Evolutionary conservation across 257 asterid species (phyloP).

Genomic region (Solanum tacnaense): DNA sequence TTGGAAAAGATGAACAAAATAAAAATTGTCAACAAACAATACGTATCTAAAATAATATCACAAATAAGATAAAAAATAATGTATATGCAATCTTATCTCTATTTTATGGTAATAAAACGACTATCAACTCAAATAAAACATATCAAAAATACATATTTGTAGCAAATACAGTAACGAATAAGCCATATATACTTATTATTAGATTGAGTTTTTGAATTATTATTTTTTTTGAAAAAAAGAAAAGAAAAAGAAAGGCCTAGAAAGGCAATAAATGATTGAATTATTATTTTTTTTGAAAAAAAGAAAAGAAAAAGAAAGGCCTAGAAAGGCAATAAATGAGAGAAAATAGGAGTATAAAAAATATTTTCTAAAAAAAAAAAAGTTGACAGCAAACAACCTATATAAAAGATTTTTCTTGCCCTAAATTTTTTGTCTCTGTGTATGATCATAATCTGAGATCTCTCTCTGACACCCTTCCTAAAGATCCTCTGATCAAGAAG

Average conservation of each 20-base stretch:
- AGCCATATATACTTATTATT: neutral
- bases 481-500: conserved; percentile 30
- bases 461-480: conserved; percentile 45
- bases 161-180: neutral
- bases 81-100: too few species aligned
- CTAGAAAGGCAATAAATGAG: conserved; percentile 6
- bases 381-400: neutral
- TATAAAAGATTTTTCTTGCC: neutral
- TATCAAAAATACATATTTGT: too few species aligned
- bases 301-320: neutral
- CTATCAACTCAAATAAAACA: neutral
- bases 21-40: too few species aligned
- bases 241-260: neutral
- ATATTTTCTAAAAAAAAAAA: neutral
- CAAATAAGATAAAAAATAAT: too few species aligned
- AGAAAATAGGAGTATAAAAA: neutral
- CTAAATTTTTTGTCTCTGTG: neutral
- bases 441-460: conserved; percentile 54
- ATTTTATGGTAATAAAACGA: too few species aligned
- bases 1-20: too few species aligned
- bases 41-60: too few species aligned
- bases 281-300: too few species aligned
- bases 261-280: conserved; percentile 2
- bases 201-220: neutral
- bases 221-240: too few species aligned